These are phyloP conservation scores for Naganishia sp. DNA, from an alignment of 1,284 basidiomycete species.

Conservation along the genomic window DNA sequence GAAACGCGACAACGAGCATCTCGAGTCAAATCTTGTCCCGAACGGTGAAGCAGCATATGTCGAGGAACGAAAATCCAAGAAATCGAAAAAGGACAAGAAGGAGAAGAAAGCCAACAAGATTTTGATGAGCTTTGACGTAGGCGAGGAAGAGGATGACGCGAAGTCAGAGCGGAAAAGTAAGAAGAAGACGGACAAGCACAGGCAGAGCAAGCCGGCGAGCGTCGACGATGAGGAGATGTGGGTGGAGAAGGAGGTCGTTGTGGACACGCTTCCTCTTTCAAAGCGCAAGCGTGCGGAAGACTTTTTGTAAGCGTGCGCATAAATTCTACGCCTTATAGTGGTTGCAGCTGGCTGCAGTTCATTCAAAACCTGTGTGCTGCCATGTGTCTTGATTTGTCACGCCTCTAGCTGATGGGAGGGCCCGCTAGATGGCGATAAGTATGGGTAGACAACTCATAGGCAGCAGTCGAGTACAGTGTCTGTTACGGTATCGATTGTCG, in stretches of 20 bases:
- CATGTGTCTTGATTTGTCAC: too few species aligned
- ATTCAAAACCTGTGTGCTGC: too few species aligned
- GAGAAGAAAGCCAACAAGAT: constrained; percentile 54
- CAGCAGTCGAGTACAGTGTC: too few species aligned
- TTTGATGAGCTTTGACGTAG: constrained; percentile 67
- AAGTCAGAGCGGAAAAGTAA: constrained; percentile 37
- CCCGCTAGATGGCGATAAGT: too few species aligned
- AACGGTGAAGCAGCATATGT: constrained; percentile 16
- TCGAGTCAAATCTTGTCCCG: constrained; percentile 28
- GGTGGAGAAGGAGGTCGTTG: constrained; percentile 55
- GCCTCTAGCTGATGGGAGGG: too few species aligned
- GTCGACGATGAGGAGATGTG: constrained; percentile 56
- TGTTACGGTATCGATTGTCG: too few species aligned
- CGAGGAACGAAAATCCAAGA: constrained; percentile 43
- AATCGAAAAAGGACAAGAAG: constrained; percentile 54
- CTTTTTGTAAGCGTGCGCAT: constrained; percentile 40
- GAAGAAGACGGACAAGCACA: constrained; percentile 37
- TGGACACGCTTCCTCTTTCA: constrained; percentile 8
- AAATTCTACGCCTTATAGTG: too few species aligned
- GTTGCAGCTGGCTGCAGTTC: too few species aligned
- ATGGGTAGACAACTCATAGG: too few species aligned
- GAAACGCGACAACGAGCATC: constrained; percentile 3
- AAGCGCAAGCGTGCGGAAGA: constrained; percentile 49
- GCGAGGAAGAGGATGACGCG: constrained; percentile 59
- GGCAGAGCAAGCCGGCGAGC: constrained; percentile 38